phyloP scores from a whole-genome alignment of 768 basidiomycete species.

The Phlegmacium glaucopus region DNA sequence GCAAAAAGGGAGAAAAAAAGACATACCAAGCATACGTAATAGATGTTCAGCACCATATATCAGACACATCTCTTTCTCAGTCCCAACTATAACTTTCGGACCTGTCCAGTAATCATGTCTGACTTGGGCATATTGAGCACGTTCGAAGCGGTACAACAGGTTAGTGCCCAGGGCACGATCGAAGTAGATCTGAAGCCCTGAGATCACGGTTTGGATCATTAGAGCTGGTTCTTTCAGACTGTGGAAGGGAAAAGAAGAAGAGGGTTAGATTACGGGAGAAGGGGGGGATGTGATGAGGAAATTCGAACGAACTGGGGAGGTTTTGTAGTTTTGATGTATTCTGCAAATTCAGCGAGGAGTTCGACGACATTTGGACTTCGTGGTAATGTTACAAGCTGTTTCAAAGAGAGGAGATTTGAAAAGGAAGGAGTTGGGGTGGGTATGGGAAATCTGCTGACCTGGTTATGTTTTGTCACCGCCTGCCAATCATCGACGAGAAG shows the following conservation, averaged over 20 bases:
- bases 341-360: slow-evolving; percentile 75
- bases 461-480: slow-evolving; percentile 89
- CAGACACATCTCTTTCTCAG: slow-evolving; percentile 81
- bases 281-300: background rate
- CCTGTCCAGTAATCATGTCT: slow-evolving; percentile 73
- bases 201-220: slow-evolving; percentile 75
- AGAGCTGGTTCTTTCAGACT: slow-evolving; percentile 69
- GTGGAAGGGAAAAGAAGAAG: background rate
- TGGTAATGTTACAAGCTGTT: slow-evolving; percentile 83
- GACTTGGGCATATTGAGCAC: slow-evolving; percentile 86
- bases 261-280: background rate
- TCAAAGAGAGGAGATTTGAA: background rate
- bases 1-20: too few species aligned
- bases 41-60: slow-evolving; percentile 96
- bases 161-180: slow-evolving; percentile 88
- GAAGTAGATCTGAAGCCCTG: slow-evolving; percentile 89
- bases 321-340: slow-evolving; percentile 50
- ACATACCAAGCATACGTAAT: slow-evolving; percentile 87
- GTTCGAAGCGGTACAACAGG: slow-evolving; percentile 91
- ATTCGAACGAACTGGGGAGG: slow-evolving; percentile 41
- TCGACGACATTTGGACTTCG: slow-evolving; percentile 74
- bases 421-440: background rate
- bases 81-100: slow-evolving; percentile 56
- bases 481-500: slow-evolving; percentile 98
- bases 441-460: slow-evolving; percentile 43